Evolutionary conservation across 2,329 filamentous ascomycete genomes (phyloP), one percentile per base, ranked within the genome.

Genomic region (Aspergillus luchuensis): DNA sequence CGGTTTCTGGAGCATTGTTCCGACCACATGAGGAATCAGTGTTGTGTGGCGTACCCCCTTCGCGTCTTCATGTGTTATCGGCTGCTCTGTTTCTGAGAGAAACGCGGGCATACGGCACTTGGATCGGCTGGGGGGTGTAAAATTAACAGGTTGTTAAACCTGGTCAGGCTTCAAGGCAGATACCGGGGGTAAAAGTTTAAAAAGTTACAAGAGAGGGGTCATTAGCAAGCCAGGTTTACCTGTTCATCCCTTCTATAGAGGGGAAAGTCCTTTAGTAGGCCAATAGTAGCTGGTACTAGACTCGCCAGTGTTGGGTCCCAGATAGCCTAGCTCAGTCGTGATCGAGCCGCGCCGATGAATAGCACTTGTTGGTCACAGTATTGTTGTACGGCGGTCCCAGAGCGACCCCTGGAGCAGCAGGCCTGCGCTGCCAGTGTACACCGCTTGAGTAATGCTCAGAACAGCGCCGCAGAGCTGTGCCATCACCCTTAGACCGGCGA

Each of bases 401-500:
- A 36, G 38, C 17, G 11, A 19, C 23, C 33, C 38, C 52, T 55
- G 52, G 51, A 30, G 33, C 53, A 56, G 25, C n/a, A 33, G 51
- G 15, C 17, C 47, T 41, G 30, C 28, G 28, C 55, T 28, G 55
- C 47, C 25, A 28, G 19, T 36, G 41, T 36, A 52, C 59, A 51
- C 59, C 23, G 50, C 52, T 58, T 57, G 36, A 51, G 54, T 38
- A 54, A 39, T 50, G 49, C 43, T 28, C 58, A 41, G 54, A 51
- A 51, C 57, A 45, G 58, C 36, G 58, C 58, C 59, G 56, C 61
- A 58, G 52, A 50, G 41, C 56, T 41, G 58, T 61, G 59, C 51
- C 61, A 49, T 66, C 51, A 39, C 60, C 47, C 54, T 52, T 50
- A 33, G 47, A 50, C 47, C 25, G 47, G 25, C 25, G 13, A 50